Conservation (phyloP, 805 yeast genomes). For the Candida xiaguanensis region DNA sequence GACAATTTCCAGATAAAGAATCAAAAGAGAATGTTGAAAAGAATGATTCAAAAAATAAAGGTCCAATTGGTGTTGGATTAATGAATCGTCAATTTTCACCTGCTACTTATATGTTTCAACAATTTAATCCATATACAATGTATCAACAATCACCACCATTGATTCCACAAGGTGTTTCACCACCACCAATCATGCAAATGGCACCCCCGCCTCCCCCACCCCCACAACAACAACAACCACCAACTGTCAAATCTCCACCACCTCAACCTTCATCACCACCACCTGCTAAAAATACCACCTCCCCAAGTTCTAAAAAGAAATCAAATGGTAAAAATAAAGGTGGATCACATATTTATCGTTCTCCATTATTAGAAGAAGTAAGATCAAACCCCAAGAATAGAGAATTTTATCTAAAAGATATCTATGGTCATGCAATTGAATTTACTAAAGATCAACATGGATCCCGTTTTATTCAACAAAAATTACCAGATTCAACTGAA, state of each 20-base stretch:
- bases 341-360: slow-evolving; percentile 56
- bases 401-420: slow-evolving; percentile 62
- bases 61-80: slow-evolving; percentile 29
- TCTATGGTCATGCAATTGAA: slow-evolving; percentile 84
- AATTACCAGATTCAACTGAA: slow-evolving; percentile 58
- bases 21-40: slow-evolving; percentile 4
- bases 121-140: slow-evolving; percentile 46
- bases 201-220: slow-evolving; percentile 5
- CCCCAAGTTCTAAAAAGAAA: slow-evolving; percentile 1
- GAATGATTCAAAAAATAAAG: too few relatives aligned
- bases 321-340: slow-evolving; percentile 11
- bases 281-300: background rate
- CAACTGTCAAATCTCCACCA: slow-evolving; percentile 11
- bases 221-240: background rate
- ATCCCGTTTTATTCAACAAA: slow-evolving; percentile 92
- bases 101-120: slow-evolving; percentile 46
- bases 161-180: background rate
- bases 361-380: slow-evolving; percentile 82
- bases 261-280: slow-evolving; percentile 9
- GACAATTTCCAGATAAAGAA: slow-evolving; percentile 6
- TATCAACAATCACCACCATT: slow-evolving; percentile 27
- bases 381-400: slow-evolving; percentile 61
- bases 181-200: slow-evolving; percentile 3
- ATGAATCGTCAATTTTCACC: slow-evolving; percentile 31
- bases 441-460: slow-evolving; percentile 97